Base-by-base conservation (phyloP, 164 flowering plant genomes). In the Taxillus chinensis region DNA sequence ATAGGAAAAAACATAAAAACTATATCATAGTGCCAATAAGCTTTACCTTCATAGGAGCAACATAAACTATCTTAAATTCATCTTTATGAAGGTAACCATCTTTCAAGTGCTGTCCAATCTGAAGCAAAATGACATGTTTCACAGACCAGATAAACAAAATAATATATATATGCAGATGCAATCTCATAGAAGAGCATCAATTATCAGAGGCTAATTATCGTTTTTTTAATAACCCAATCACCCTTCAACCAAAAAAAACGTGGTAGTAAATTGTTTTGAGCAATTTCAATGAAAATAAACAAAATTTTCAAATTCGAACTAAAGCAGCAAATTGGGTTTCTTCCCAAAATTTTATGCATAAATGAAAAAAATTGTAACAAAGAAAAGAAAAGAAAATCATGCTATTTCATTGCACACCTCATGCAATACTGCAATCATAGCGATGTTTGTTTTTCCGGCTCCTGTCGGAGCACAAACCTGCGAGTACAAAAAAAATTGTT, bases 391-490 rank as follows among this genome's bases (percentile, higher is more conserved):
- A 48, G 45, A 4, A 39, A 17, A 53, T 11, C 6, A 14, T 42
- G 55, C 14, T 10, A 17, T 17, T 12, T n/a, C 17, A 40, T 40
- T 9, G 40, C 68, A 59, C 60, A 90, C 99, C 96, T 93, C 99
- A 68, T 93, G 97, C 37, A 93, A 72, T 74, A 93, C 66, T 41
- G 99, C 75, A 64, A 93, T 82, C 99, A 90, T 93, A 41, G 99
- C 99, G 59, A 90, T 93, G 71, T 93, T 93, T 64, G 99, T 93
- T 78, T 93, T 93, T 2, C 99, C 99, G 72, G 99, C 99, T 61
- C 99, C 99, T 15, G 99, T 93, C 43, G 99, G 99, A 42, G 99
- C 99, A 84, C 99, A 93, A 70, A 93, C 99, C 99, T 93, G 81
- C 60, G 76, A 66, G 46, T 41, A 42, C 12, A 70, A 55, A 41